Evolutionary conservation across 352 stramenopile genomes (phyloP).

Genomic region (Phytophthora sojae): DNA sequence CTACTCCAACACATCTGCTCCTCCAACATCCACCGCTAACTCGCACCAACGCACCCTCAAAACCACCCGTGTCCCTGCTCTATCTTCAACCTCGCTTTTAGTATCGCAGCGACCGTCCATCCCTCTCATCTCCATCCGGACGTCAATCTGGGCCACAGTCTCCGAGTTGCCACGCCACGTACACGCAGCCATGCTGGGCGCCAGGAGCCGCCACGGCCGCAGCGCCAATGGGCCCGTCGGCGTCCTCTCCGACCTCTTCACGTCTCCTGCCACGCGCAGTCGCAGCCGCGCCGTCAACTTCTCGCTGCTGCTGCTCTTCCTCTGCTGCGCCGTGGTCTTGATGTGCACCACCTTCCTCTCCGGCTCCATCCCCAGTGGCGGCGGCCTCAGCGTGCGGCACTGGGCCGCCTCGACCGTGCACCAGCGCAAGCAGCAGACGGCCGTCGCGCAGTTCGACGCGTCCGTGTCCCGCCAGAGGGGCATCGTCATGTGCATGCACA

Average conservation of each 20-base stretch:
- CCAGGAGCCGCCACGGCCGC: background rate
- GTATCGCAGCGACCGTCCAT: too few relatives aligned
- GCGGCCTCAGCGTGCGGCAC: slow-evolving; percentile 1
- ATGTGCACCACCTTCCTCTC: slow-evolving; percentile 14
- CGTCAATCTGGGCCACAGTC: background rate
- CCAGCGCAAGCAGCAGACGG: slow-evolving; percentile 20
- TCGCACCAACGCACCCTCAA: too few relatives aligned
- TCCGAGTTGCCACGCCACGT: background rate
- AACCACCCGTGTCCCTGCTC: too few relatives aligned
- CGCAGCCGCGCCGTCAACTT: slow-evolving; percentile 3
- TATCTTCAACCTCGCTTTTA: too few relatives aligned
- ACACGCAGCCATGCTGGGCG: background rate
- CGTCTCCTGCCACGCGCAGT: background rate
- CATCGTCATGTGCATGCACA: slow-evolving; percentile 47
- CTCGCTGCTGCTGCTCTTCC: slow-evolving; percentile 1
- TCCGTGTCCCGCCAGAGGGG: slow-evolving; percentile 28
- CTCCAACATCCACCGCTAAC: too few relatives aligned
- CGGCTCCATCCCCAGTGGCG: background rate
- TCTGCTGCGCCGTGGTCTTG: slow-evolving; percentile 23
- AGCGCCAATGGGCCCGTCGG: background rate
- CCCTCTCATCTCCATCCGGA: too few relatives aligned
- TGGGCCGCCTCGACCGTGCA: slow-evolving; percentile 17
- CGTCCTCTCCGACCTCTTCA: background rate
- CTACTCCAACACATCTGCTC: too few relatives aligned
- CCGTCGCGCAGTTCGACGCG: slow-evolving; percentile 26